Conservation (phyloP, 129 eudicot genomes). For the Flaveria linearis region DNA sequence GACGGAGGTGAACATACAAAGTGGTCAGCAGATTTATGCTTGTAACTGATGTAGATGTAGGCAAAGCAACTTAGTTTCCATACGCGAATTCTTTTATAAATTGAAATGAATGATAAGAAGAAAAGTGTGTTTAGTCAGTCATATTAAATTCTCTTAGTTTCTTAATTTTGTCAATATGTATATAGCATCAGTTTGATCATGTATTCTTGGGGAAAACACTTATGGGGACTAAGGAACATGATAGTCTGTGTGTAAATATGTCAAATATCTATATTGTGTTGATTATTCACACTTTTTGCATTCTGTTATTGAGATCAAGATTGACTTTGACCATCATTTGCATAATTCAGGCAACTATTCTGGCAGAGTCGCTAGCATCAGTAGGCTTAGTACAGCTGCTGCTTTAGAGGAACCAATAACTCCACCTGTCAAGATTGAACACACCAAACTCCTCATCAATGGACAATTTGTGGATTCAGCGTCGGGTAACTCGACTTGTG, state of each 20-base stretch:
- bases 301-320: neutral
- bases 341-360: conserved; percentile 49
- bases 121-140: too few relatives aligned
- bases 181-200: too few relatives aligned
- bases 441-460: conserved; percentile 78
- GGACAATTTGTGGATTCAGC: conserved; percentile 89
- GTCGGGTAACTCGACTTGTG: conserved; percentile 49
- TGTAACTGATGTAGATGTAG: too few relatives aligned
- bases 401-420: conserved; percentile 63
- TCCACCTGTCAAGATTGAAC: conserved; percentile 58
- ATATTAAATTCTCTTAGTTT: neutral
- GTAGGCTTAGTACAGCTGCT: conserved; percentile 62
- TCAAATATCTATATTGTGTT: neutral
- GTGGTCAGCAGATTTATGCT: too few relatives aligned
- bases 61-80: too few relatives aligned
- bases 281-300: neutral
- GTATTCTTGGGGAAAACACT: neutral
- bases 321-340: conserved; percentile 17
- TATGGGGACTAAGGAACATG: neutral
- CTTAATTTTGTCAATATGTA: too few relatives aligned
- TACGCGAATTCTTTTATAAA: too few relatives aligned
- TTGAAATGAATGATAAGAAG: too few relatives aligned
- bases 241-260: neutral
- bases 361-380: conserved; percentile 42
- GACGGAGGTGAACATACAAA: too few relatives aligned